Evolutionary conservation across 2,329 filamentous ascomycete species (phyloP).

Genomic region (Colletotrichum theobromicola): DNA sequence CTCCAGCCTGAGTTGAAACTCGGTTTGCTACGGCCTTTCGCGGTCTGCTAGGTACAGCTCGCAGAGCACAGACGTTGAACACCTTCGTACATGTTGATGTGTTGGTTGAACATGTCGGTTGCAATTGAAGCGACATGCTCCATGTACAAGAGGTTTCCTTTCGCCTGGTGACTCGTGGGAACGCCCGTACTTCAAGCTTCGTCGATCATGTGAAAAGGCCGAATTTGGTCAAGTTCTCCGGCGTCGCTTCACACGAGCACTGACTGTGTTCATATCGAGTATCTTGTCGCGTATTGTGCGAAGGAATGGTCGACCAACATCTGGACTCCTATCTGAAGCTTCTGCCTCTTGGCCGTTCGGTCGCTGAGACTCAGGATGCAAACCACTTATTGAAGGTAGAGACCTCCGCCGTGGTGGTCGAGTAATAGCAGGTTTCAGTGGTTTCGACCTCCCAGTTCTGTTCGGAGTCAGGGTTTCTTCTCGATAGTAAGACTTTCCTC

Average conservation of each 20-base stretch:
- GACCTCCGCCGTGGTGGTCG: not conserved
- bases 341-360: not conserved
- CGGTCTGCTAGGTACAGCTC: too few species aligned
- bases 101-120: too few species aligned
- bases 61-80: too few species aligned
- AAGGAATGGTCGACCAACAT: not conserved
- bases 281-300: not conserved
- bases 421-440: not conserved
- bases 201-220: not conserved
- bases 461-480: not conserved
- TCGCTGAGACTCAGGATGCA: not conserved
- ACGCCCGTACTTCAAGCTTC: not conserved
- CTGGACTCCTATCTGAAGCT: not conserved
- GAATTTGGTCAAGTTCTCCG: not conserved
- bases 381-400: not conserved
- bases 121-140: too few species aligned
- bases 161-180: not conserved
- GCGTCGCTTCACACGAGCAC: not conserved
- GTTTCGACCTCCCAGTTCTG: not conserved
- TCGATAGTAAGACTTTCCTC: not conserved
- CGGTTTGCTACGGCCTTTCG: too few species aligned
- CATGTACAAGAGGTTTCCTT: too few species aligned
- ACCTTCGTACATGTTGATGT: too few species aligned
- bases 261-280: not conserved
- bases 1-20: too few species aligned